Percentiles rank a stretch among this genome's conserved stretches.
Evolutionary conservation across 495 filamentous ascomycete genomes (phyloP).

Genomic region (Lepraria neglecta): DNA sequence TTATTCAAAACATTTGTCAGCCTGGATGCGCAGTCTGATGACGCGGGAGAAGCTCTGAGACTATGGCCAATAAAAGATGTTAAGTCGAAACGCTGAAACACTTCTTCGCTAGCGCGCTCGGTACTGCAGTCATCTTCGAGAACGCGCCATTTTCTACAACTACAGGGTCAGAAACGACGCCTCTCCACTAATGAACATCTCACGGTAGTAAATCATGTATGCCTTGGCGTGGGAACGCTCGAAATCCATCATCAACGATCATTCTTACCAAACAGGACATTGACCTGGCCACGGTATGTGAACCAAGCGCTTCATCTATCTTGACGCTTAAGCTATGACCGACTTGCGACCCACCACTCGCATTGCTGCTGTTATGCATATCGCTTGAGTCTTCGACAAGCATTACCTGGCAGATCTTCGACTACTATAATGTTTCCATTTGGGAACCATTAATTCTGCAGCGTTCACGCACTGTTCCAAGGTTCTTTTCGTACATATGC

Average conservation of each 20-base stretch:
- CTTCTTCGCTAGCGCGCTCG: neutral
- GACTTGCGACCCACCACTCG: constrained; percentile 22
- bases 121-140: constrained; percentile 7
- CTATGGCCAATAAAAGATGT: too few species aligned
- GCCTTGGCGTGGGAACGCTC: neutral
- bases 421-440: constrained; percentile 7
- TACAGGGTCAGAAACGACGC: constrained; percentile 5
- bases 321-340: constrained; percentile 20
- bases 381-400: constrained; percentile 10
- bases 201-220: neutral
- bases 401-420: constrained; percentile 11
- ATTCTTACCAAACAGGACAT: constrained; percentile 1
- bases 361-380: constrained; percentile 18
- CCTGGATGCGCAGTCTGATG: neutral
- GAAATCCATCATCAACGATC: neutral
- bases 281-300: constrained; percentile 10
- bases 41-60: constrained; percentile 1
- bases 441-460: constrained; percentile 21
- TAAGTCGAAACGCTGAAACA: too few species aligned
- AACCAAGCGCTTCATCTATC: constrained; percentile 12
- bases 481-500: constrained; percentile 15
- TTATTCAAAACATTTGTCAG: neutral
- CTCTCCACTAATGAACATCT: neutral
- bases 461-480: constrained; percentile 10
- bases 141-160: constrained; percentile 2